Conservation (phyloP, 331 rosid species). For the Rhamnella rubrinervis region DNA sequence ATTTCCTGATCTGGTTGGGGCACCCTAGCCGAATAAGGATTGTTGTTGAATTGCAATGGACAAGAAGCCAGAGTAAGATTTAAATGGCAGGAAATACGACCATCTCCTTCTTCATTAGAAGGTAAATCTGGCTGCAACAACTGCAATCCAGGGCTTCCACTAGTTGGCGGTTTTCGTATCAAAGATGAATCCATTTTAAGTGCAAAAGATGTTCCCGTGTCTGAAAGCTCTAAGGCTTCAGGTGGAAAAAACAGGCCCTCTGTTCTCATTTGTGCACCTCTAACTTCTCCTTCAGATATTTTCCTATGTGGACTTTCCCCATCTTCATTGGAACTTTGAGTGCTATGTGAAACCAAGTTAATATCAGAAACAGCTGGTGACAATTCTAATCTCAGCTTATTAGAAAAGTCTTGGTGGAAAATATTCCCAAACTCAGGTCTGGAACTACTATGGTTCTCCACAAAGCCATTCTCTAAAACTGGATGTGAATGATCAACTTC, state of each 20-base stretch:
- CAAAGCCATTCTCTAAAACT: slow-evolving; percentile 50
- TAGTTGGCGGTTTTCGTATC: slow-evolving; percentile 39
- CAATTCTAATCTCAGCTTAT: slow-evolving; percentile 74
- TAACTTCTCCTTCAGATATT: slow-evolving; percentile 55
- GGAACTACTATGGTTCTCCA: slow-evolving; percentile 62
- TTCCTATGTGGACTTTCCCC: slow-evolving; percentile 57
- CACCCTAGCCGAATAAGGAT: slow-evolving; percentile 49
- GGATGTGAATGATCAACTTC: slow-evolving; percentile 48
- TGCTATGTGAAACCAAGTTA: slow-evolving; percentile 76
- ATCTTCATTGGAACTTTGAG: slow-evolving; percentile 85
- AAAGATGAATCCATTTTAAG: slow-evolving; percentile 70
- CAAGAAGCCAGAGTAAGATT: slow-evolving; percentile 76
- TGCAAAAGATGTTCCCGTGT: slow-evolving; percentile 87
- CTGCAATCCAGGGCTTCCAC: slow-evolving; percentile 50
- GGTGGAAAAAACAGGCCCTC: slow-evolving; percentile 50
- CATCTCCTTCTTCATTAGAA: slow-evolving; percentile 73
- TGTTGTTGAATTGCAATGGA: slow-evolving; percentile 50
- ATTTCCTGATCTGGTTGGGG: slow-evolving; percentile 59
- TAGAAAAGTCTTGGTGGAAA: slow-evolving; percentile 80
- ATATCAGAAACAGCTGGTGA: slow-evolving; percentile 82
- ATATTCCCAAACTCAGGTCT: slow-evolving; percentile 66
- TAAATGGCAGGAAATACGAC: slow-evolving; percentile 77
- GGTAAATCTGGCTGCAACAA: slow-evolving; percentile 54
- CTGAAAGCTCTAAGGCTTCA: slow-evolving; percentile 84
- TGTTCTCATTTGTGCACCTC: slow-evolving; percentile 48